These are phyloP conservation scores for Meira miltonrushii DNA, from an alignment of 1,284 basidiomycete species.

Conservation along the genomic window DNA sequence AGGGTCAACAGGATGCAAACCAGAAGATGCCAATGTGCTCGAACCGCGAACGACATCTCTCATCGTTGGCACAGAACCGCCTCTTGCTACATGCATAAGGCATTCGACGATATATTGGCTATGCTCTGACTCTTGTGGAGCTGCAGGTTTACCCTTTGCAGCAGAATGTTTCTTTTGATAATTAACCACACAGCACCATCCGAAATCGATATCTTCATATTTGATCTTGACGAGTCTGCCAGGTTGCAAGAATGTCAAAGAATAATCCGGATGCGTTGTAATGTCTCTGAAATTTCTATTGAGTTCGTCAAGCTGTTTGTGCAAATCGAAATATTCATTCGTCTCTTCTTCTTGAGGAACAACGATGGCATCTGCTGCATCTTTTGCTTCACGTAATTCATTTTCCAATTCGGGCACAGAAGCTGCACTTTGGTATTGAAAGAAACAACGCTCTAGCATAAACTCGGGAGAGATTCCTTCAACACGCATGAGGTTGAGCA, in stretches of 20 bases:
- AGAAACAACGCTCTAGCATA: constrained; percentile 97
- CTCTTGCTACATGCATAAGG: constrained; percentile 74
- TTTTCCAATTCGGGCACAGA: constrained; percentile 79
- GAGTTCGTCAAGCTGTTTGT: constrained; percentile 85
- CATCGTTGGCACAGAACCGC: constrained; percentile 58
- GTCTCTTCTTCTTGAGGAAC: constrained; percentile 80
- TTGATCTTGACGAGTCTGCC: constrained; percentile 86
- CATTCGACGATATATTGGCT: constrained; percentile 92
- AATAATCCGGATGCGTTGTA: constrained; percentile 88
- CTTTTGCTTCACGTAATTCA: constrained; percentile 76
- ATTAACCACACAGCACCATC: constrained; percentile 90
- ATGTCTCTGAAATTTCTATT: constrained; percentile 78
- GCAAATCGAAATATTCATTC: constrained; percentile 82
- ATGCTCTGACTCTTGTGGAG: constrained; percentile 59
- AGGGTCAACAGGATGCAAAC: constrained; percentile 27
- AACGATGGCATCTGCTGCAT: constrained; percentile 62
- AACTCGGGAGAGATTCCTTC: constrained; percentile 97
- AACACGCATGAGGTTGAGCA: constrained; percentile 96
- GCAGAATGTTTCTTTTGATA: constrained; percentile 73
- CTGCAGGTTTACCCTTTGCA: constrained; percentile 22
- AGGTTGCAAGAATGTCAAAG: constrained; percentile 84
- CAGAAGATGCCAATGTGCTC: constrained; percentile 8
- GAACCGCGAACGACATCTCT: constrained; percentile 9
- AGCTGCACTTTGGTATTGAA: constrained; percentile 92
- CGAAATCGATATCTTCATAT: constrained; percentile 81